These are phyloP conservation scores for Paracoccidioides lutzii DNA, from an alignment of 2,329 filamentous ascomycete genomes.

Conservation along the genomic window DNA sequence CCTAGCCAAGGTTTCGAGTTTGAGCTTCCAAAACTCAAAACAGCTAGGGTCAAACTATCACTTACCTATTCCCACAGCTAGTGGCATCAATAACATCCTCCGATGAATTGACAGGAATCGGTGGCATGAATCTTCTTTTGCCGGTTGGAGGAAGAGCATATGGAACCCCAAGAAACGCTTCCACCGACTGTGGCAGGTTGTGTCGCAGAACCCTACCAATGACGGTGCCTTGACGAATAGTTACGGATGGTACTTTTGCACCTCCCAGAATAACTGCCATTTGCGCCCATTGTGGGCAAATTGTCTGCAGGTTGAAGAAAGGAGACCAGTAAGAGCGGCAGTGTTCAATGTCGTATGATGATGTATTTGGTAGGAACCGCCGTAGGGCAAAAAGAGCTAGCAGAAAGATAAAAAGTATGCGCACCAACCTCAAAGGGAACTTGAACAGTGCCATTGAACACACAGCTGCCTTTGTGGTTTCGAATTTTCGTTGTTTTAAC, in stretches of 20 bases:
- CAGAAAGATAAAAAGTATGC: background rate
- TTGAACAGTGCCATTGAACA: background rate
- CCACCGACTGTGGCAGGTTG: conserved; percentile 17
- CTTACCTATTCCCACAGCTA: conserved; percentile 19
- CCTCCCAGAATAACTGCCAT: background rate
- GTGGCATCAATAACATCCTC: conserved; percentile 24
- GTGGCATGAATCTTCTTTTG: conserved; percentile 34
- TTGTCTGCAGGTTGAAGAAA: background rate
- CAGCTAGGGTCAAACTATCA: background rate
- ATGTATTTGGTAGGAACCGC: background rate
- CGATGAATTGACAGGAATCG: conserved; percentile 19
- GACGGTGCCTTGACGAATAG: conserved; percentile 19
- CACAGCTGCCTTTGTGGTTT: background rate
- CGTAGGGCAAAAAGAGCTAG: background rate
- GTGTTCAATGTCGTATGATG: background rate
- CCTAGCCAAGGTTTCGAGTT: background rate
- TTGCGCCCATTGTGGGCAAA: background rate
- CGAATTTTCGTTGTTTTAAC: background rate
- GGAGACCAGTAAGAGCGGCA: background rate
- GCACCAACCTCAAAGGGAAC: background rate
- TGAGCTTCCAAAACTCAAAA: background rate
- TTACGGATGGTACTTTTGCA: conserved; percentile 22
- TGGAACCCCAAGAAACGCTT: conserved; percentile 38
- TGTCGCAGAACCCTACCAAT: conserved; percentile 17
- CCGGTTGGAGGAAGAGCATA: conserved; percentile 38